Percentiles rank a stretch among this genome's conserved stretches.
Evolutionary conservation across 2,329 filamentous ascomycete species (phyloP).

Genomic region (Ophidiomyces ophidiicola): DNA sequence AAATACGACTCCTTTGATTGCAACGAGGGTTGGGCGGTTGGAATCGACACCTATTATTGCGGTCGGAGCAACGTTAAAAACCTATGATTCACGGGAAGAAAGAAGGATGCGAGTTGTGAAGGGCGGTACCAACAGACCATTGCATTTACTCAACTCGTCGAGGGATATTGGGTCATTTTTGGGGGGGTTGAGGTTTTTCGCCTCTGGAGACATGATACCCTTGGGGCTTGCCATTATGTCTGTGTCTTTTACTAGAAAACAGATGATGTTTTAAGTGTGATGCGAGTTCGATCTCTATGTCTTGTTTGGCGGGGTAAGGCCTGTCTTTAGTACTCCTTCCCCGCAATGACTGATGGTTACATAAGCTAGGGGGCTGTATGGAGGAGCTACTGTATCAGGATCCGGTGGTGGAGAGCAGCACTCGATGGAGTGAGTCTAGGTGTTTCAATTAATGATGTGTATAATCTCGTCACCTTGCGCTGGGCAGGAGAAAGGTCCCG

Average conservation of each 20-base stretch:
- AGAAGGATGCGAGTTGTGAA: constrained; percentile 5
- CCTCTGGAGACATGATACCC: constrained; percentile 16
- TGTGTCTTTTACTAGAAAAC: background rate
- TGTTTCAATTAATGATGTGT: too few species aligned
- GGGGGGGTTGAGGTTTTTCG: constrained; percentile 53
- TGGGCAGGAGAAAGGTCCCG: too few species aligned
- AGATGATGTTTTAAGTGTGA: too few species aligned
- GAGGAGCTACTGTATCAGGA: too few species aligned
- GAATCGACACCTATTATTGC: constrained; percentile 14
- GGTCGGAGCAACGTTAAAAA: background rate
- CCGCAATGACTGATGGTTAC: too few species aligned
- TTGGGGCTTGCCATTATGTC: constrained; percentile 11
- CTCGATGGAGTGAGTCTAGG: too few species aligned
- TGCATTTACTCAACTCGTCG: constrained; percentile 66
- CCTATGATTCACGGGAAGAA: background rate
- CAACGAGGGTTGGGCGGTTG: constrained; percentile 42
- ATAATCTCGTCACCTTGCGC: too few species aligned
- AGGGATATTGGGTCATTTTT: constrained; percentile 77
- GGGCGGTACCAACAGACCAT: constrained; percentile 50
- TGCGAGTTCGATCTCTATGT: background rate
- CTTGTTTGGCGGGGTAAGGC: background rate
- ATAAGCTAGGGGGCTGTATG: too few species aligned
- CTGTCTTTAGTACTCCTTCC: too few species aligned
- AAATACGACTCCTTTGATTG: constrained; percentile 79
- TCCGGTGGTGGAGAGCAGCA: too few species aligned